A percentile compares a stretch with the other conserved stretches of the same genome.
These are phyloP conservation scores for Chiua virens DNA, from an alignment of 768 basidiomycete genomes.

Conservation along the genomic window DNA sequence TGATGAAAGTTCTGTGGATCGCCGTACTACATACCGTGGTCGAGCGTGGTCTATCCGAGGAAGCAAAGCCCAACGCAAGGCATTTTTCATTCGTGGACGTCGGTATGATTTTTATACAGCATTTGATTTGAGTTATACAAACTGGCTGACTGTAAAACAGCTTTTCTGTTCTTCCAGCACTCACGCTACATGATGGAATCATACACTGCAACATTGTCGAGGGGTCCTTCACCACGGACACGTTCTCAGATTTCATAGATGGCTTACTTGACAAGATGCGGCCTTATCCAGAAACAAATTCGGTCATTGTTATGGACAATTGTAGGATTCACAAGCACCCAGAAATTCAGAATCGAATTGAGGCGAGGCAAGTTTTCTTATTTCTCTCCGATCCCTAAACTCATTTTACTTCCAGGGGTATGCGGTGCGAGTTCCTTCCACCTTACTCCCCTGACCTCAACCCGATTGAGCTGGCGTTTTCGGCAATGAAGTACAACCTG, in stretches of 20 bases:
- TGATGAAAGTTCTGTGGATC: too few relatives aligned
- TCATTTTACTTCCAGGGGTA: background rate
- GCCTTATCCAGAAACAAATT: background rate
- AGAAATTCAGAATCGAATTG: background rate
- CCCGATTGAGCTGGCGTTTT: conserved; percentile 1
- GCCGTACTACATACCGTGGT: too few relatives aligned
- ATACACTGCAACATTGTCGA: conserved; percentile 4
- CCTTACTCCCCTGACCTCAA: conserved; percentile 1
- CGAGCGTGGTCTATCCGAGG: too few relatives aligned
- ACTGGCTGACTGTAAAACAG: background rate
- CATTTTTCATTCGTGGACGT: too few relatives aligned
- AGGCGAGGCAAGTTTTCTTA: background rate
- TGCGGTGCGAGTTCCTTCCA: background rate
- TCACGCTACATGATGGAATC: background rate
- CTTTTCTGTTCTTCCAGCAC: conserved; percentile 2
- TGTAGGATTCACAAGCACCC: conserved; percentile 5
- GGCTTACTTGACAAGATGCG: conserved; percentile 1
- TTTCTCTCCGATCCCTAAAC: too few relatives aligned
- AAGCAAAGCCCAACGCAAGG: too few relatives aligned
- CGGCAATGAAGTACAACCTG: background rate
- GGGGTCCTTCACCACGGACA: background rate
- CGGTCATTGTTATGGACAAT: conserved; percentile 4
- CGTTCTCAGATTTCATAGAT: background rate
- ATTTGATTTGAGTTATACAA: too few relatives aligned
- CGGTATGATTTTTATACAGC: too few relatives aligned